Evolutionary conservation across 1,284 basidiomycete genomes (phyloP), one percentile per base, ranked within the genome.

Genomic region (Anthracocystis walkeri): DNA sequence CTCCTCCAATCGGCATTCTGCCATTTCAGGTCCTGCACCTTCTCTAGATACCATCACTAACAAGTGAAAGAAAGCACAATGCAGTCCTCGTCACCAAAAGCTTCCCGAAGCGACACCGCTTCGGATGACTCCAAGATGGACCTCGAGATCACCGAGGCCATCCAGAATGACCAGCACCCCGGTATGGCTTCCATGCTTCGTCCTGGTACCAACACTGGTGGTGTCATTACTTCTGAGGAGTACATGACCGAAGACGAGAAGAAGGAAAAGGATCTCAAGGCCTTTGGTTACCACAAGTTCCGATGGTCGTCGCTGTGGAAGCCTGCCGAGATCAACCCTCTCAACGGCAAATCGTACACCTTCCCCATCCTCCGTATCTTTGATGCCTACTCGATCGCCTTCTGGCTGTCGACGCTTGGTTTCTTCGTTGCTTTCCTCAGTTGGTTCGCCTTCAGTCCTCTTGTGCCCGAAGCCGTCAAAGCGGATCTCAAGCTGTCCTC

Each of bases 371-470:
- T 91, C 68, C 88, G 88, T 49, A 83, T 90, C 29, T 81, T 82
- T n/a, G 89, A 87, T 70, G 87, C 87, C 4, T 90, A 91, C 77
- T 85, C 88, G 4, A 85, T 87, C 35, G 88, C 88, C 54, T 90
- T 73, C 73, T 78, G 67, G 70, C 35, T 68, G 5, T 86, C 89
- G 20, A 89, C 88, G 87, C 82, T 88, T 12, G 79, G 84, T 35
- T 89, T 87, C 83, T 87, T 88, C 73, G 82, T 87, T 4, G 88
- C 88, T 16, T 86, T 86, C 72, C 80, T 90, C 21, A 88, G 89
- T 16, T 91, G 90, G 90, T 91, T 91, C 68, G 90, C 90, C 0
- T 90, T 91, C 79, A 87, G 89, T 18, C 90, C 90, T 0, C 87
- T 91, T 11, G 87, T 90, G 48, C 88, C 90, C 0, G 89, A 90